phyloP scores from a whole-genome alignment of 2,329 filamentous ascomycete species.

The Tolypocladium capitatum region DNA sequence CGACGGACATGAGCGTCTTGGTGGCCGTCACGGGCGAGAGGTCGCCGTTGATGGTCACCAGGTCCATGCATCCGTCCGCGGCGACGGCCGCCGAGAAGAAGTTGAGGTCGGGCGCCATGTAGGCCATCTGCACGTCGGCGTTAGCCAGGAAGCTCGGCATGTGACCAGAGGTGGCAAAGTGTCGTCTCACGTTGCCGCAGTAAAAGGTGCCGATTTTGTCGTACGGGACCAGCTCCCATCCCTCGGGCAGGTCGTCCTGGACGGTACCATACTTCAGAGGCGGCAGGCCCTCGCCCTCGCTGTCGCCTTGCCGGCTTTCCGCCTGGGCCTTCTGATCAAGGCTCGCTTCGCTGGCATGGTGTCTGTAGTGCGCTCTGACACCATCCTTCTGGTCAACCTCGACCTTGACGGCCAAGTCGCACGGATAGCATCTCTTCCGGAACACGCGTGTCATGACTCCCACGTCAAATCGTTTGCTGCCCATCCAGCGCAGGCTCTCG shows the following conservation, averaged over 20 bases:
- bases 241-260: constrained; percentile 59
- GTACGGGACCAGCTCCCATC: constrained; percentile 61
- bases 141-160: constrained; percentile 2
- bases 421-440: constrained; percentile 69
- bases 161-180: constrained; percentile 3
- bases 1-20: constrained; percentile 57
- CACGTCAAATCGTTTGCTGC: constrained; percentile 68
- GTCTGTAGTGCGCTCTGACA: constrained; percentile 61
- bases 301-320: constrained; percentile 8
- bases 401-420: constrained; percentile 75
- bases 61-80: constrained; percentile 73
- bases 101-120: constrained; percentile 74
- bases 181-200: constrained; percentile 59
- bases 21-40: constrained; percentile 54
- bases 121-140: constrained; percentile 52
- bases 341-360: constrained; percentile 24
- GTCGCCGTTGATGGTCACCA: constrained; percentile 68
- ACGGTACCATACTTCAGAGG: constrained; percentile 67
- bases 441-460: constrained; percentile 70
- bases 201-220: constrained; percentile 86
- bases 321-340: constrained; percentile 7
- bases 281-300: constrained; percentile 46
- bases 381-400: constrained; percentile 62
- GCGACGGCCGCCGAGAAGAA: constrained; percentile 80
- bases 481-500: constrained; percentile 90